A percentile compares a stretch with the other conserved stretches of the same genome.
Evolutionary conservation across 2,329 filamentous ascomycete genomes (phyloP).

Genomic region (Pseudogymnoascus sp.): DNA sequence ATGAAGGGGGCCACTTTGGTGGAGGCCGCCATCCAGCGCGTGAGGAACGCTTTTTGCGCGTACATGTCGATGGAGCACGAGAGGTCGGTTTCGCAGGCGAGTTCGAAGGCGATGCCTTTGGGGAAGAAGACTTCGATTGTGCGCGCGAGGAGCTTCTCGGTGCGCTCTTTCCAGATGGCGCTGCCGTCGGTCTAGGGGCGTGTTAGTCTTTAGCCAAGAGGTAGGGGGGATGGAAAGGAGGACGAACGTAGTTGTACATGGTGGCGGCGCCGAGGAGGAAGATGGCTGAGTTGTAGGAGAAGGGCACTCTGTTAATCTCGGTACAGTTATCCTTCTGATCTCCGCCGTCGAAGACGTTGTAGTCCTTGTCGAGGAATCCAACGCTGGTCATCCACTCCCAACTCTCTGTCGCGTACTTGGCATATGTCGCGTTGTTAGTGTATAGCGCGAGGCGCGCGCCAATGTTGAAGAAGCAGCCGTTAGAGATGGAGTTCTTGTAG

Average conservation of each 20-base stretch:
- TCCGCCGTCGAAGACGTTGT: slow-evolving; percentile 51
- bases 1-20: slow-evolving; percentile 57
- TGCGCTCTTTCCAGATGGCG: slow-evolving; percentile 45
- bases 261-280: slow-evolving; percentile 50
- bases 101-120: slow-evolving; percentile 54
- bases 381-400: slow-evolving; percentile 60
- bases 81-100: slow-evolving; percentile 52
- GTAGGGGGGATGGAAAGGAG: background rate
- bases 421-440: slow-evolving; percentile 68
- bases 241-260: slow-evolving; percentile 39
- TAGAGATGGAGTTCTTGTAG: slow-evolving; percentile 62
- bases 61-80: slow-evolving; percentile 54
- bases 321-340: slow-evolving; percentile 49
- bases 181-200: slow-evolving; percentile 22
- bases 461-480: slow-evolving; percentile 53
- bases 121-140: slow-evolving; percentile 45
- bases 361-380: slow-evolving; percentile 48
- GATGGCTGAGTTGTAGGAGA: slow-evolving; percentile 61
- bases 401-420: slow-evolving; percentile 64
- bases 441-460: slow-evolving; percentile 63
- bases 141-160: slow-evolving; percentile 46
- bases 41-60: slow-evolving; percentile 55
- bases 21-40: slow-evolving; percentile 52
- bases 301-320: slow-evolving; percentile 51
- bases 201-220: background rate